Base-by-base conservation (phyloP, 192 early-diverging fungal genomes). In the Coemansia biformis region DNA sequence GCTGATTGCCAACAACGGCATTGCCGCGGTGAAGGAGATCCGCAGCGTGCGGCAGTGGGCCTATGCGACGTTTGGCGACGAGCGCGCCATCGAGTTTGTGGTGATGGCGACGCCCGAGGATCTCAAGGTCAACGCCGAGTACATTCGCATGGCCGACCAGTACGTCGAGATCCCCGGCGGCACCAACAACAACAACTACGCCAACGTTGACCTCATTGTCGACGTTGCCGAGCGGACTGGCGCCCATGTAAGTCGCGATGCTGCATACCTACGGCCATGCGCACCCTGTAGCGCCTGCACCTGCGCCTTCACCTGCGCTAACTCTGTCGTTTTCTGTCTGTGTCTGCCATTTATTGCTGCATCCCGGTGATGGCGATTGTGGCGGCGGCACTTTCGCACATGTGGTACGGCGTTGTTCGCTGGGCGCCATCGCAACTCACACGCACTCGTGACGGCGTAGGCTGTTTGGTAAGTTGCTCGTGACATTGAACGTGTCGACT, bases 61-160 rank as follows among this genome's bases (percentile, higher is more conserved):
- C 9, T 99, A 99, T 62, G 91, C 93, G 57, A 93, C 89, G 11
- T 97, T 99, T 81, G 96, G 96, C 35, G 83, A 94, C 57, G 93
- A 99, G 69, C 80, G 83, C 18, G 91, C 90, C 28, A 96, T 99
- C 57, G 76, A 91, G 62, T 97, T 99, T 71, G 90, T 90, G 34
- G 96, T 86, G 51, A 99, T 99, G 96, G 90, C 89, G 9, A 98
- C 95, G 30, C 92, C 92, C 19, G 93, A 99, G 57, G 96, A 99
- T 79, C 79, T 99, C 51, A 86, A 84, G 63, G 87, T 88, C 46
- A 99, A 99, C 56, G 93, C 96, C 41, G 96, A 99, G 80, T 99
- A 92, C 74, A 96, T 99, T 66, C 85, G 96, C 46, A 93, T 96
- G 93, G 93, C 96, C 2, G 96, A 99, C 69, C 89, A 96, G 77